Conservation (phyloP, 2,329 filamentous ascomycete species). For the Aspergillus hiratsukae region DNA sequence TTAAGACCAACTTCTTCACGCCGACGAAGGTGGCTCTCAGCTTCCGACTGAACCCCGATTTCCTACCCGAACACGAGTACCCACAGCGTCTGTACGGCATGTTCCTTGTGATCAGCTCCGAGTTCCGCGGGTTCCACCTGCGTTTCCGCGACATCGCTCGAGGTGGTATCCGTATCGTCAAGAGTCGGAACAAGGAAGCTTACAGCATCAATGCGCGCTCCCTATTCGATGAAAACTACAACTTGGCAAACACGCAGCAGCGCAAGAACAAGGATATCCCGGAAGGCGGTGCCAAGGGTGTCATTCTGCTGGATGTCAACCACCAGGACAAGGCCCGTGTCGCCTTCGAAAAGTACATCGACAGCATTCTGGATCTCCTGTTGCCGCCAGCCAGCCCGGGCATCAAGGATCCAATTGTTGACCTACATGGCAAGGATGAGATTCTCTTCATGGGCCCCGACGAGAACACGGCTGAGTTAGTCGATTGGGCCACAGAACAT, state of each 20-base stretch:
- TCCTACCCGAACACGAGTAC: conserved; percentile 89
- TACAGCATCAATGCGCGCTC: conserved; percentile 95
- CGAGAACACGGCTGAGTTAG: conserved; percentile 95
- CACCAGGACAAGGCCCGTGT: conserved; percentile 90
- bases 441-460: conserved; percentile 98
- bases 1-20: conserved; percentile 98
- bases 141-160: conserved; percentile 96
- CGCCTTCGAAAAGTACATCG: conserved; percentile 99
- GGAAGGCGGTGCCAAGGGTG: conserved; percentile 95
- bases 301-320: conserved; percentile 87
- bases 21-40: conserved; percentile 97
- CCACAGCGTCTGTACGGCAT: conserved; percentile 92
- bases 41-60: conserved; percentile 77
- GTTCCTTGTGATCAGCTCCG: conserved; percentile 96
- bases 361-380: conserved; percentile 93
- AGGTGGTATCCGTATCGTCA: conserved; percentile 96
- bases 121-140: conserved; percentile 94
- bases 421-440: conserved; percentile 89
- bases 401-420: conserved; percentile 98
- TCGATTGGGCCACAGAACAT: conserved; percentile 98
- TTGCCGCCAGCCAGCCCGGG: conserved; percentile 85
- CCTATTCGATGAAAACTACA: conserved; percentile 98
- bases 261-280: conserved; percentile 99
- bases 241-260: conserved; percentile 95
- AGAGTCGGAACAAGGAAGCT: conserved; percentile 92